Conservation (phyloP, 2,329 filamentous ascomycete genomes). For the Magnaporthiopsis incrustans region DNA sequence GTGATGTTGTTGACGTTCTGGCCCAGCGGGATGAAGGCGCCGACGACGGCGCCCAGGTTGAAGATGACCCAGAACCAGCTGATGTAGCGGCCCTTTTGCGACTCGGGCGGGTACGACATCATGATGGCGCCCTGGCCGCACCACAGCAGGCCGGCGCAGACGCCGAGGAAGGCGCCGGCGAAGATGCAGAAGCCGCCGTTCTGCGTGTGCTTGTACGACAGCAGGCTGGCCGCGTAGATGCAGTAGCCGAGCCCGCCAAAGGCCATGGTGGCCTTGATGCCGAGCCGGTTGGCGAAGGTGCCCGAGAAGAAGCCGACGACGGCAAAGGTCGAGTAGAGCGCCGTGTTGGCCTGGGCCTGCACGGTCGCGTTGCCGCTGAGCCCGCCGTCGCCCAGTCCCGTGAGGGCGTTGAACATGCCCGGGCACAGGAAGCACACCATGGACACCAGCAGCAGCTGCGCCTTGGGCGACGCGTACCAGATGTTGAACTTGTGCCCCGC, state of each 20-base stretch:
- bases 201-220: constrained; percentile 60
- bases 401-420: constrained; percentile 22
- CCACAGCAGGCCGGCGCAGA: constrained; percentile 76
- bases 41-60: constrained; percentile 85
- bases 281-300: constrained; percentile 70
- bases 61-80: constrained; percentile 94
- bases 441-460: constrained; percentile 64
- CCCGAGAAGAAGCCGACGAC: constrained; percentile 63
- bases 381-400: constrained; percentile 19
- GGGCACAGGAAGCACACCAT: constrained; percentile 48
- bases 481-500: constrained; percentile 36
- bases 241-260: constrained; percentile 72
- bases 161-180: constrained; percentile 65
- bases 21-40: constrained; percentile 66
- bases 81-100: constrained; percentile 80
- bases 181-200: constrained; percentile 69
- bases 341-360: constrained; percentile 27
- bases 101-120: constrained; percentile 81
- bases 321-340: constrained; percentile 43
- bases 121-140: constrained; percentile 78
- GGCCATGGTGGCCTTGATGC: constrained; percentile 58
- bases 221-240: constrained; percentile 63
- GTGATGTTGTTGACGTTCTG: constrained; percentile 40
- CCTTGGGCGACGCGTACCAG: constrained; percentile 67
- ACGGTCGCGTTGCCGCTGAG: constrained; percentile 16